These are phyloP conservation scores for Mucor sp. DNA, from an alignment of 371 early-diverging fungal species.

Conservation along the genomic window DNA sequence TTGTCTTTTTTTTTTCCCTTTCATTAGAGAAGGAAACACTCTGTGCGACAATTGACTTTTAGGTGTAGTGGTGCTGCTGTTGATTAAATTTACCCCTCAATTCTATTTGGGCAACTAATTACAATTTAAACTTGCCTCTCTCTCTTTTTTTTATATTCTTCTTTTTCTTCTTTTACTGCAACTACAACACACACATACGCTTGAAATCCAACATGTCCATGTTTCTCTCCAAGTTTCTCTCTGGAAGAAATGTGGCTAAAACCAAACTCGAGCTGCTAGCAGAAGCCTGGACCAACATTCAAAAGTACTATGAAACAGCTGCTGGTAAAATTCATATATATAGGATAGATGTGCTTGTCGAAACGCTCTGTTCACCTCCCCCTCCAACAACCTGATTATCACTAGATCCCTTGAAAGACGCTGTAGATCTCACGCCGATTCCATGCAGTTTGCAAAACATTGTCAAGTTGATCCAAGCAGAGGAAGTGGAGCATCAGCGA, in stretches of 20 bases:
- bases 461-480: conserved; percentile 51
- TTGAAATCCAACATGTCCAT: conserved; percentile 37
- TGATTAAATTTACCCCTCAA: not conserved
- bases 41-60: not conserved
- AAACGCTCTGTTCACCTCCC: no score
- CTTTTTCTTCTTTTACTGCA: not conserved
- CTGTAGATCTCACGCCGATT: conserved; percentile 53
- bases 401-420: conserved; percentile 53
- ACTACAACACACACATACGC: not conserved
- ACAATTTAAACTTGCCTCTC: not conserved
- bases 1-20: not conserved
- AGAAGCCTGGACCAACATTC: conserved; percentile 52
- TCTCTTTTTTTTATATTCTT: not conserved
- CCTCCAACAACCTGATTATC: not conserved
- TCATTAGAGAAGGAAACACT: no score
- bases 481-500: conserved; percentile 50
- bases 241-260: conserved; percentile 49
- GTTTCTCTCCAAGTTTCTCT: conserved; percentile 53
- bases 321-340: conserved; percentile 25
- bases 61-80: not conserved
- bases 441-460: conserved; percentile 48
- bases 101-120: not conserved
- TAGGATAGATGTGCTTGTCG: not conserved
- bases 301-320: conserved; percentile 54
- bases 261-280: conserved; percentile 45